These are phyloP conservation scores for Diutina siamensis DNA, from an alignment of 1,139 yeast species.

Conservation along the genomic window DNA sequence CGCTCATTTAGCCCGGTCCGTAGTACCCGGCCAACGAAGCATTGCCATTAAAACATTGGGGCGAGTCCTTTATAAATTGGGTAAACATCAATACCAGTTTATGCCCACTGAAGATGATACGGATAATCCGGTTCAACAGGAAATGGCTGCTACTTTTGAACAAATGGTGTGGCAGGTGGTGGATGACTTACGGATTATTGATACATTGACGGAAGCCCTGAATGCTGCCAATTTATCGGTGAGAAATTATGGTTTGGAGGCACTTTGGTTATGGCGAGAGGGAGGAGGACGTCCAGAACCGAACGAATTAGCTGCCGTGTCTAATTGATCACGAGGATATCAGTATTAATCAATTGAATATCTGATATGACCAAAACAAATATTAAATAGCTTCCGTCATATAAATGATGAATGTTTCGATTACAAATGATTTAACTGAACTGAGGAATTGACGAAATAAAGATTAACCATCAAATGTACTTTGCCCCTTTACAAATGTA, in stretches of 20 bases:
- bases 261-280: slow-evolving; percentile 84
- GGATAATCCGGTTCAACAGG: slow-evolving; percentile 25
- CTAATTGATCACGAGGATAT: no score
- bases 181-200: slow-evolving; percentile 54
- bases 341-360: no score
- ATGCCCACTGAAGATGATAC: slow-evolving; percentile 28
- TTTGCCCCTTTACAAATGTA: no score
- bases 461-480: no score
- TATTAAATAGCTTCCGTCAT: no score
- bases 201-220: slow-evolving; percentile 61
- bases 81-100: slow-evolving; percentile 46
- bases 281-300: slow-evolving; percentile 30
- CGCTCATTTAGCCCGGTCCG: slow-evolving; percentile 68
- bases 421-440: no score
- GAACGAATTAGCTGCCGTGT: no score
- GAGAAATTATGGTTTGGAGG: slow-evolving; percentile 80
- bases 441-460: no score
- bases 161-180: slow-evolving; percentile 67
- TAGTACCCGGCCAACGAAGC: slow-evolving; percentile 75
- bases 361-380: no score
- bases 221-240: slow-evolving; percentile 62
- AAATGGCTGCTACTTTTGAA: slow-evolving; percentile 37
- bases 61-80: slow-evolving; percentile 71
- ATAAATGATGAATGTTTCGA: no score
- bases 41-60: slow-evolving; percentile 84